These are phyloP conservation scores for Erigeron philadelphicus DNA, from an alignment of 140 eudicot species.

Conservation along the genomic window DNA sequence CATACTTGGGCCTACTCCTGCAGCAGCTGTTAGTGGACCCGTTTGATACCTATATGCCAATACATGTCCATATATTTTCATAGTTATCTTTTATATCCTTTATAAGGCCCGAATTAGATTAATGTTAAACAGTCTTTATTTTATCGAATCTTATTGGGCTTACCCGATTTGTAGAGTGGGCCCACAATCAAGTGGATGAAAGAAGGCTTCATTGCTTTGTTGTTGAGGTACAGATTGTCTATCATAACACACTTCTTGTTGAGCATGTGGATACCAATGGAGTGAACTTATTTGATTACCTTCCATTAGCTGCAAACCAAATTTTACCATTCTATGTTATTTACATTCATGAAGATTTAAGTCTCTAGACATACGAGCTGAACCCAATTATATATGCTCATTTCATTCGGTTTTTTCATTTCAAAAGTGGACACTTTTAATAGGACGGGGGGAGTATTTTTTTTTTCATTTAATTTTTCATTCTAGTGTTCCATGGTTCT, in stretches of 20 bases:
- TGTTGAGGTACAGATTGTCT: slow-evolving; percentile 48
- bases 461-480: no score
- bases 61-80: background rate
- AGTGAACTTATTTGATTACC: slow-evolving; percentile 46
- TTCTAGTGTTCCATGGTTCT: background rate
- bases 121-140: background rate
- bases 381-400: no score
- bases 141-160: background rate
- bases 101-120: background rate
- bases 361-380: no score
- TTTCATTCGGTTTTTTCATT: background rate
- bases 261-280: slow-evolving; percentile 59
- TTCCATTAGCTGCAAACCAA: slow-evolving; percentile 57
- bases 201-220: slow-evolving; percentile 56
- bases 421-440: no score
- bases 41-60: slow-evolving; percentile 39
- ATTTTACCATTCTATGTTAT: background rate
- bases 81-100: background rate
- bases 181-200: slow-evolving; percentile 74
- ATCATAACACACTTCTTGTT: slow-evolving; percentile 59
- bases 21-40: slow-evolving; percentile 33
- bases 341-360: no score
- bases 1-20: slow-evolving; percentile 67
- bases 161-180: slow-evolving; percentile 86
- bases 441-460: no score